These are phyloP conservation scores for Sherardia arvensis DNA, from an alignment of 257 asterid species.

Conservation along the genomic window DNA sequence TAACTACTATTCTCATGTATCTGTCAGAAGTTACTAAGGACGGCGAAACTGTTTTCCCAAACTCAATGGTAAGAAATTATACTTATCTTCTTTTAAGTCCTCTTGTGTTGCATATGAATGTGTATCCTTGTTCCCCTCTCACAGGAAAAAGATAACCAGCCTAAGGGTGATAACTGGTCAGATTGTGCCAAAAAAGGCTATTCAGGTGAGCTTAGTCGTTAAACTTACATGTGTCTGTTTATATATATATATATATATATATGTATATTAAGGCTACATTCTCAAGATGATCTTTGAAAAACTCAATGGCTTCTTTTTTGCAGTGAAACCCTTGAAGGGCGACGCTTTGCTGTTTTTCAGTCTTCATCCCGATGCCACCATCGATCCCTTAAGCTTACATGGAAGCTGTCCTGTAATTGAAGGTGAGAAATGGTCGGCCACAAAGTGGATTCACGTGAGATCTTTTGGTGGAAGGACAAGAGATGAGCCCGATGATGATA, in stretches of 20 bases:
- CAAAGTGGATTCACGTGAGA: constrained; percentile 86
- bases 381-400: constrained; percentile 64
- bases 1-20: constrained; percentile 93
- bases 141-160: constrained; percentile 46
- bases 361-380: constrained; percentile 68
- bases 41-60: constrained; percentile 76
- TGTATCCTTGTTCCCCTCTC: background rate
- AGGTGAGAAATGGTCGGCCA: constrained; percentile 94
- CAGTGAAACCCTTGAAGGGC: constrained; percentile 80
- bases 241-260: no score
- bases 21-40: constrained; percentile 61
- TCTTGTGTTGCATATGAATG: background rate
- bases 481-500: background rate
- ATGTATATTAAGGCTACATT: background rate
- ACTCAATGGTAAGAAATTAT: constrained; percentile 37
- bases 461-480: constrained; percentile 35
- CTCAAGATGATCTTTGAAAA: no score
- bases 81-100: background rate
- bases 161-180: constrained; percentile 67
- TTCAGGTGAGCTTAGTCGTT: constrained; percentile 37
- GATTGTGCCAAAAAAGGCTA: constrained; percentile 83
- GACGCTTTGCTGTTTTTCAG: constrained; percentile 82
- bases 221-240: background rate
- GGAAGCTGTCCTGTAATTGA: constrained; percentile 88
- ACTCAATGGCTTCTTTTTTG: no score